A percentile compares a stretch with the other conserved stretches of the same genome.
Evolutionary conservation across 768 basidiomycete species (phyloP).

Genomic region (Russula ochroleuca): DNA sequence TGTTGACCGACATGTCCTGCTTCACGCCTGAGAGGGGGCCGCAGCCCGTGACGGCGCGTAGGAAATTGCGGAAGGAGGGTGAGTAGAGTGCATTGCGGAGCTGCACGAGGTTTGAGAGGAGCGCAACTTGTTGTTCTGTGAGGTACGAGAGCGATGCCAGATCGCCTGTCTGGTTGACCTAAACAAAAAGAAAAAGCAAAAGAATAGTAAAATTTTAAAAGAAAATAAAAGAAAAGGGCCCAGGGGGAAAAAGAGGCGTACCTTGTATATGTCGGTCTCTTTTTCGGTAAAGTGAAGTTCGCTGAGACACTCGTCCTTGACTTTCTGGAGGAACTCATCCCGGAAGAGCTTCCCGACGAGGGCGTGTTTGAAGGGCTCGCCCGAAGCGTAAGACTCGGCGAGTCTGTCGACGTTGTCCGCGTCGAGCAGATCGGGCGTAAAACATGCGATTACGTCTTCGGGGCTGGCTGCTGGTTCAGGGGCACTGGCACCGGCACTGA

Average conservation of each 20-base stretch:
- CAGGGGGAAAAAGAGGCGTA: conserved; percentile 32
- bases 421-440: conserved; percentile 55
- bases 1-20: conserved; percentile 93
- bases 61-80: conserved; percentile 68
- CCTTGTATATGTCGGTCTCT: conserved; percentile 98
- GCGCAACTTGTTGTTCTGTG: conserved; percentile 65
- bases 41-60: conserved; percentile 85
- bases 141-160: conserved; percentile 90
- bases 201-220: not conserved
- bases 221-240: not conserved
- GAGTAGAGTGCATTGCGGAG: conserved; percentile 94
- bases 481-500: no score
- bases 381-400: conserved; percentile 50
- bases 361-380: conserved; percentile 76
- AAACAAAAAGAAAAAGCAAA: not conserved
- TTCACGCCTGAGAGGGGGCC: conserved; percentile 87
- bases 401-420: conserved; percentile 53
- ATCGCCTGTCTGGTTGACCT: conserved; percentile 98
- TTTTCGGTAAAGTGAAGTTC: conserved; percentile 86
- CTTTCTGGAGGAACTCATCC: conserved; percentile 71
- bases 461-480: conserved; percentile 22
- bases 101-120: conserved; percentile 72
- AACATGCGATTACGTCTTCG: conserved; percentile 36
- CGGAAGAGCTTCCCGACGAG: conserved; percentile 79
- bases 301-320: conserved; percentile 77